phyloP scores from a whole-genome alignment of 2,329 filamentous ascomycete genomes.

The Phialophora verrucosa region DNA sequence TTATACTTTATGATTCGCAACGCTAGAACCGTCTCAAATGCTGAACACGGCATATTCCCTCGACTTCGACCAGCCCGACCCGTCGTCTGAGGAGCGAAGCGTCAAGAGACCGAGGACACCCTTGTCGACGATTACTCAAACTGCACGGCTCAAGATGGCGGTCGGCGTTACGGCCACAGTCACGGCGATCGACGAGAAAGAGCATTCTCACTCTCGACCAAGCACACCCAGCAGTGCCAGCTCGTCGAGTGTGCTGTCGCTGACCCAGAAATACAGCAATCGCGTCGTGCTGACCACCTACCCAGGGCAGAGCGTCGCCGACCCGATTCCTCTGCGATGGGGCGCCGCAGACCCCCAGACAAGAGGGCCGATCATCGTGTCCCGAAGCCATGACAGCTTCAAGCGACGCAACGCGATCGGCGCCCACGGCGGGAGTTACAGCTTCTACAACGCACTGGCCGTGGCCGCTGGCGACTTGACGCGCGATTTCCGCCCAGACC shows the following conservation, averaged over 20 bases:
- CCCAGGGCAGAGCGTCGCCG: conserved; percentile 90
- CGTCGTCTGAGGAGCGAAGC: conserved; percentile 2
- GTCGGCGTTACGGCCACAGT: conserved; percentile 11
- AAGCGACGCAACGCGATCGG: conserved; percentile 76
- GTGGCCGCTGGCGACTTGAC: conserved; percentile 89
- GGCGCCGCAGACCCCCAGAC: conserved; percentile 74
- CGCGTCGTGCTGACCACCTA: conserved; percentile 81
- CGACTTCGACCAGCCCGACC: conserved; percentile 9
- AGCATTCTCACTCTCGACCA: not conserved
- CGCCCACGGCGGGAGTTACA: conserved; percentile 87
- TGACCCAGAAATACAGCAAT: conserved; percentile 12
- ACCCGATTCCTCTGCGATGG: conserved; percentile 88
- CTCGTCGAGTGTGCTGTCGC: conserved; percentile 14
- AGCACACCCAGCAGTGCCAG: conserved; percentile 15
- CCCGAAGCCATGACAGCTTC: conserved; percentile 74
- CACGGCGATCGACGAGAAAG: conserved; percentile 7
- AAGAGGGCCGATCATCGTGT: conserved; percentile 88
- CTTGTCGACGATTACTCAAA: conserved; percentile 3
- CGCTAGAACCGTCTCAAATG: conserved; percentile 9
- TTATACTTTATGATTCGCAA: conserved; percentile 14
- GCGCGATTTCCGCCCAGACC: conserved; percentile 76
- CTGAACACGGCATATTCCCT: conserved; percentile 17
- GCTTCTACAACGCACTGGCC: conserved; percentile 91
- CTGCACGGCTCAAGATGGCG: not conserved
- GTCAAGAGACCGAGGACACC: conserved; percentile 13